phyloP scores from a whole-genome alignment of 441 rosid species.

The Melastoma candidum region DNA sequence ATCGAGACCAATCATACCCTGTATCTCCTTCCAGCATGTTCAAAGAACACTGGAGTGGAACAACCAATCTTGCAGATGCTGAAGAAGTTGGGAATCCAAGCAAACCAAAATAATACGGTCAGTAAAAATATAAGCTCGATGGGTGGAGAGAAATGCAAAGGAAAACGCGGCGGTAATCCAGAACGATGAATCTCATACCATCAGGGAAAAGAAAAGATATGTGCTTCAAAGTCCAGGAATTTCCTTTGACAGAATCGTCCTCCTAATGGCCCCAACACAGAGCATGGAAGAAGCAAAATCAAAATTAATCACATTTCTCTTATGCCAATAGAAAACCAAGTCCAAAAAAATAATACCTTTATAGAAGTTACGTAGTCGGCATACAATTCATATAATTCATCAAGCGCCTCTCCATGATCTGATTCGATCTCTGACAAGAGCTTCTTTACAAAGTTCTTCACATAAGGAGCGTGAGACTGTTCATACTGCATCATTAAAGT shows the following conservation, averaged over 20 bases:
- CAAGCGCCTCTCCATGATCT: constrained; percentile 40
- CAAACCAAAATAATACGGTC: constrained; percentile 27
- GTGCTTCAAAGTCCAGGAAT: constrained; percentile 46
- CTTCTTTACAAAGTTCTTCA: constrained; percentile 62
- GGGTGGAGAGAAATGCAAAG: constrained; percentile 4
- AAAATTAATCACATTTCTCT: not conserved
- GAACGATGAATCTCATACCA: constrained; percentile 23
- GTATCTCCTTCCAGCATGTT: constrained; percentile 98
- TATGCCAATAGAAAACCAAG: not conserved
- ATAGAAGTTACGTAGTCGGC: constrained; percentile 43
- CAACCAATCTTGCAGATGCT: constrained; percentile 35
- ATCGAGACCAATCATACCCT: constrained; percentile 29
- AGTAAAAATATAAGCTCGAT: not conserved
- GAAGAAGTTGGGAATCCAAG: constrained; percentile 32
- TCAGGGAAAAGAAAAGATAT: constrained; percentile 70
- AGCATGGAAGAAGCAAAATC: constrained; percentile 2
- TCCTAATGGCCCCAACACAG: constrained; percentile 27
- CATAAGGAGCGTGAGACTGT: constrained; percentile 35
- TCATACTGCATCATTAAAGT: constrained; percentile 29
- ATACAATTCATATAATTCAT: constrained; percentile 61
- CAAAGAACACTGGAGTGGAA: constrained; percentile 64
- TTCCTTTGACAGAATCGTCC: constrained; percentile 27
- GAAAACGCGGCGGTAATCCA: not conserved
- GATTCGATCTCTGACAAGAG: constrained; percentile 67
- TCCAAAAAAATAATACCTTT: constrained; percentile 31